Evolutionary conservation across 495 filamentous ascomycete genomes (phyloP).

Genomic region (Neurospora intermedia): DNA sequence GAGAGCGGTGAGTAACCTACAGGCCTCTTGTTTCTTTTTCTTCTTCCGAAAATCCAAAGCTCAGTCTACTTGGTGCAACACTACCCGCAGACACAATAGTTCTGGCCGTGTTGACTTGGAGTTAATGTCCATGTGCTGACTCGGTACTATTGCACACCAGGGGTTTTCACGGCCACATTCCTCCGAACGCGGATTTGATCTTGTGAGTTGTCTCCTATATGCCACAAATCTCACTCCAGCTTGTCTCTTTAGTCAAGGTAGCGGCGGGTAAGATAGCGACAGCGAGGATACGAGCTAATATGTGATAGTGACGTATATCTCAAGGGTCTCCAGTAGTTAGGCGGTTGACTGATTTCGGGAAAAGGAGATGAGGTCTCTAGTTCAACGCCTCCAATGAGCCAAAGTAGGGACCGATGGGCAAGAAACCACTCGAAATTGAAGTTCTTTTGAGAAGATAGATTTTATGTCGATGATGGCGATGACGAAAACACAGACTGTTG

Average conservation of each 20-base stretch:
- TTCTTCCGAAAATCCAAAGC: not conserved
- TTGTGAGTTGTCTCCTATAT: slow-evolving; percentile 33
- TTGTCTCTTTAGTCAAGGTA: not conserved
- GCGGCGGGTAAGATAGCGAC: slow-evolving; percentile 1
- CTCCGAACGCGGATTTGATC: slow-evolving; percentile 41
- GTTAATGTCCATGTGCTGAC: not conserved
- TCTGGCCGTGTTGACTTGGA: not conserved
- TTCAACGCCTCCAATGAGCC: not conserved
- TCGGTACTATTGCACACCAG: slow-evolving; percentile 19
- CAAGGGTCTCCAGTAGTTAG: slow-evolving; percentile 23
- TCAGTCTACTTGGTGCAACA: not conserved
- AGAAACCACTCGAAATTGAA: not conserved
- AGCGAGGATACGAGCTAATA: not conserved
- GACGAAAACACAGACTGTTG: not conserved
- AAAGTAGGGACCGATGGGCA: not conserved
- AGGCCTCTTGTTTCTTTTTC: not conserved
- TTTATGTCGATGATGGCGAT: not conserved
- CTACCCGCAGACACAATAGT: not conserved
- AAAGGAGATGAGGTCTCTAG: not conserved
- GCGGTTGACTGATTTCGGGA: not conserved
- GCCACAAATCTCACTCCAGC: not conserved
- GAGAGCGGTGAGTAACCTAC: slow-evolving; percentile 45
- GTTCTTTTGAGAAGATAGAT: not conserved
- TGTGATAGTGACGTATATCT: slow-evolving; percentile 40
- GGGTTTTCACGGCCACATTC: slow-evolving; percentile 57